phyloP scores from a whole-genome alignment of 257 asterid genomes.

The Nemophila menziesii region DNA sequence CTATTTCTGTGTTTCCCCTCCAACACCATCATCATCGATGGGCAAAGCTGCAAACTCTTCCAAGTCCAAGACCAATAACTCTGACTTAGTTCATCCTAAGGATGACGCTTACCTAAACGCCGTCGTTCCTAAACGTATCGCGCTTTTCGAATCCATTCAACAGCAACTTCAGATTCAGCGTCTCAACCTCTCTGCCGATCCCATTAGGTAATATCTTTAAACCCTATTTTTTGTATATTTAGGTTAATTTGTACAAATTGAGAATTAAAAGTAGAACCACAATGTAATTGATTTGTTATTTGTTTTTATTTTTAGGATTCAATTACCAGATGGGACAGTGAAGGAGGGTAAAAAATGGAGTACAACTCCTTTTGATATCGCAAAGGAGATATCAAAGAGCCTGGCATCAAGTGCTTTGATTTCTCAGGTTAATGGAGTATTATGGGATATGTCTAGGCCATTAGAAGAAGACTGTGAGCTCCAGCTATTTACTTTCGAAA shows the following conservation, averaged over 20 bases:
- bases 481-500: conserved; percentile 57
- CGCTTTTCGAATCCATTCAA: conserved; percentile 41
- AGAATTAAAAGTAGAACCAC: not conserved
- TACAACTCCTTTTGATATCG: conserved; percentile 76
- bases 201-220: conserved; percentile 31
- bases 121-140: conserved; percentile 55
- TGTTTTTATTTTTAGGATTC: conserved; percentile 31
- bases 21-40: conserved; percentile 23
- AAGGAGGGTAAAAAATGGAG: conserved; percentile 88
- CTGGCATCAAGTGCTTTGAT: conserved; percentile 83
- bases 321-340: conserved; percentile 59
- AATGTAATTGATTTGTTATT: not conserved
- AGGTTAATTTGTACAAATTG: not conserved
- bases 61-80: conserved; percentile 7
- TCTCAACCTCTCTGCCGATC: conserved; percentile 48
- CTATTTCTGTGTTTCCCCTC: not conserved
- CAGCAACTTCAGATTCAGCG: conserved; percentile 38
- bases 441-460: conserved; percentile 91
- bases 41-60: conserved; percentile 32
- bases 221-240: not conserved
- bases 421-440: conserved; percentile 58
- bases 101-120: conserved; percentile 58
- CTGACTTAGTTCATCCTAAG: conserved; percentile 24
- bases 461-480: conserved; percentile 86
- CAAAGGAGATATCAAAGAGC: conserved; percentile 83